phyloP scores from a whole-genome alignment of 257 asterid species.

The Nyctanthes arbortristis region DNA sequence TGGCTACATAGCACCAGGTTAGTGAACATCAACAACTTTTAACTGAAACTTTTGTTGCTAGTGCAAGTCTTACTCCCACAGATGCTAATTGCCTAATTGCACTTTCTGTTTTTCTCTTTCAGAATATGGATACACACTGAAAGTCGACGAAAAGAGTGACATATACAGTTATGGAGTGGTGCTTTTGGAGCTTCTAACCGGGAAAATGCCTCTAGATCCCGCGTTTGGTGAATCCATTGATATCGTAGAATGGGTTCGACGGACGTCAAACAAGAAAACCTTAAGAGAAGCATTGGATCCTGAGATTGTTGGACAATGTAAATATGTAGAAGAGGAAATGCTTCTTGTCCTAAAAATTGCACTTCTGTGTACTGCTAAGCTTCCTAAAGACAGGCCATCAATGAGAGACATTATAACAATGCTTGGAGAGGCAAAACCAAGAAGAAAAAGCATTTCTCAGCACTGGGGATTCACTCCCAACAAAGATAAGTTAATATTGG shows the following conservation, averaged over 20 bases:
- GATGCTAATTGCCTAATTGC: background rate
- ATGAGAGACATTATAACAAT: slow-evolving; percentile 73
- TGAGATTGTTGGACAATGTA: slow-evolving; percentile 65
- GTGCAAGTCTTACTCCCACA: background rate
- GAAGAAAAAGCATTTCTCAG: slow-evolving; percentile 73
- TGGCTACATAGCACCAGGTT: slow-evolving; percentile 93
- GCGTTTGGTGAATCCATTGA: slow-evolving; percentile 64
- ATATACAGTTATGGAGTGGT: slow-evolving; percentile 83
- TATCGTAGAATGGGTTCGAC: slow-evolving; percentile 68
- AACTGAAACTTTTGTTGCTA: background rate
- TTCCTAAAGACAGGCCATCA: slow-evolving; percentile 79
- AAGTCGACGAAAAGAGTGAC: slow-evolving; percentile 84
- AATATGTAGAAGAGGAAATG: slow-evolving; percentile 78
- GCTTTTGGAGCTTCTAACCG: slow-evolving; percentile 74
- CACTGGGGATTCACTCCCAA: slow-evolving; percentile 63
- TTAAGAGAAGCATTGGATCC: slow-evolving; percentile 48
- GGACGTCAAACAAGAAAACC: slow-evolving; percentile 34
- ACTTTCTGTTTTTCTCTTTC: slow-evolving; percentile 1
- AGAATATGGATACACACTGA: slow-evolving; percentile 85
- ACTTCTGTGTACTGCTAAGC: slow-evolving; percentile 75
- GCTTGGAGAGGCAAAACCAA: slow-evolving; percentile 88
- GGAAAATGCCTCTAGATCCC: slow-evolving; percentile 62
- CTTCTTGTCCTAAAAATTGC: slow-evolving; percentile 71
- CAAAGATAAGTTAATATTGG: slow-evolving; percentile 64
- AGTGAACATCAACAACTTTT: background rate